A percentile compares a stretch with the other conserved stretches of the same genome.
These are phyloP conservation scores for Microthlaspi erraticum DNA, from an alignment of 345 rosid genomes.

Conservation along the genomic window DNA sequence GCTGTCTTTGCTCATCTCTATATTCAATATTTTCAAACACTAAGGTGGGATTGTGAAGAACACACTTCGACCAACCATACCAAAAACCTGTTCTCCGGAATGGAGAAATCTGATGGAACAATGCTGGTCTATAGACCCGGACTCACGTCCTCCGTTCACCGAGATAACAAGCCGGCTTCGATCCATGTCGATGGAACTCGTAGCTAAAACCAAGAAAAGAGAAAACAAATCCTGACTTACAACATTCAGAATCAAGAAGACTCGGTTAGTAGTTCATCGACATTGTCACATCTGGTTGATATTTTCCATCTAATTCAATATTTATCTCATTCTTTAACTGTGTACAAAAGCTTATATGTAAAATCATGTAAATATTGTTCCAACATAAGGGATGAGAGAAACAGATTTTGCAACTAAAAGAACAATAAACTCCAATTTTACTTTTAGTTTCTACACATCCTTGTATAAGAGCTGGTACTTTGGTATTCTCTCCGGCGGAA, in stretches of 20 bases:
- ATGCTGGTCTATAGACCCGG: conserved; percentile 71
- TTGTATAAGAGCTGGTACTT: conserved; percentile 79
- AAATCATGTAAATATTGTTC: conserved; percentile 20
- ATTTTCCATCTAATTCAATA: neutral
- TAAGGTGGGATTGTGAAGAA: conserved; percentile 72
- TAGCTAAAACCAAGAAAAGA: conserved; percentile 45
- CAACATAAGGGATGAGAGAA: conserved; percentile 24
- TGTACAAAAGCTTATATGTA: conserved; percentile 18
- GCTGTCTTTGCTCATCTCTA: neutral
- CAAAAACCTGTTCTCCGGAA: conserved; percentile 55
- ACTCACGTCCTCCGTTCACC: conserved; percentile 62
- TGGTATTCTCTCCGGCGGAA: conserved; percentile 83
- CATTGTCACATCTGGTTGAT: neutral
- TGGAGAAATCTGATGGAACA: conserved; percentile 70
- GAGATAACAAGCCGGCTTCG: conserved; percentile 58
- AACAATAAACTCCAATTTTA: neutral
- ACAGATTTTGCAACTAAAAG: conserved; percentile 26
- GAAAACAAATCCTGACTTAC: conserved; percentile 38
- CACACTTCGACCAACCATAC: conserved; percentile 64
- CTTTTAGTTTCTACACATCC: conserved; percentile 48
- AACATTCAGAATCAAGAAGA: neutral
- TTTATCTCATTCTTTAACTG: conserved; percentile 25
- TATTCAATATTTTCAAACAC: neutral
- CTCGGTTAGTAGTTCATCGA: conserved; percentile 4
- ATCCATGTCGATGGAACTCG: conserved; percentile 51